Evolutionary conservation across 176 grass and related monocot genomes (phyloP), one percentile per base, ranked within the genome.

Genomic region (Musa troglodytarum): DNA sequence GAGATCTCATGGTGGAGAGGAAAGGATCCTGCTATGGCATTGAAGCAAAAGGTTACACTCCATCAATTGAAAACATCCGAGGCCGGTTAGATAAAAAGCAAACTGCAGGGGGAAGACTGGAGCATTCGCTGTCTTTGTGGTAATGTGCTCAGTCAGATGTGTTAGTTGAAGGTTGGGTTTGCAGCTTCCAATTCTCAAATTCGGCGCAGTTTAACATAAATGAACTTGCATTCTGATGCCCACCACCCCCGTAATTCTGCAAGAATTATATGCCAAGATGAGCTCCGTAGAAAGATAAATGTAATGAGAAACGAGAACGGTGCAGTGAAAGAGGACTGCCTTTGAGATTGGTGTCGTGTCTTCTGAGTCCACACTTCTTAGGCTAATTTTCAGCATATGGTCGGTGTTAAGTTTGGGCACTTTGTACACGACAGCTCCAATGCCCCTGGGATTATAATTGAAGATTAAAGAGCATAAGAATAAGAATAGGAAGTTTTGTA

Each of bases 401-500:
- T 98, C 88, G 50, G 83, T 84, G 25, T 93, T 85, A 50, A 93
- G 59, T 76, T 98, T 82, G 9, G 86, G 86, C 8, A 98, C 90
- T 76, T 89, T 91, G 75, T 98, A 93, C 34, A 93, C 95, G 21
- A 98, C 84, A 25, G 88, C 90, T 53, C 95, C 90, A 53, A 98
- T 98, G 53, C 82, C 88, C 80, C 90, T 98, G 83, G 52, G 86
- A 61, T 77, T 77, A 13, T 73, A 73, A 21, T 2, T 51, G 16
- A 11, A 51, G 34, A 62, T 62, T n/a, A 62, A n/a, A n/a, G 15
- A 13, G 11, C 11, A 2, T 13, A 57, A 17, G 12, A 57, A 11
- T 2, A 57, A 57, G 54, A 17, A 58, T 17, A 19, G 11, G 17
- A 17, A 58, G 15, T 58, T 58, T 58, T 58, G 17, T 19, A 12